Percentiles rank a stretch among this genome's conserved stretches.
These are phyloP conservation scores for Trametes punicea DNA, from an alignment of 768 basidiomycete genomes.

Conservation along the genomic window DNA sequence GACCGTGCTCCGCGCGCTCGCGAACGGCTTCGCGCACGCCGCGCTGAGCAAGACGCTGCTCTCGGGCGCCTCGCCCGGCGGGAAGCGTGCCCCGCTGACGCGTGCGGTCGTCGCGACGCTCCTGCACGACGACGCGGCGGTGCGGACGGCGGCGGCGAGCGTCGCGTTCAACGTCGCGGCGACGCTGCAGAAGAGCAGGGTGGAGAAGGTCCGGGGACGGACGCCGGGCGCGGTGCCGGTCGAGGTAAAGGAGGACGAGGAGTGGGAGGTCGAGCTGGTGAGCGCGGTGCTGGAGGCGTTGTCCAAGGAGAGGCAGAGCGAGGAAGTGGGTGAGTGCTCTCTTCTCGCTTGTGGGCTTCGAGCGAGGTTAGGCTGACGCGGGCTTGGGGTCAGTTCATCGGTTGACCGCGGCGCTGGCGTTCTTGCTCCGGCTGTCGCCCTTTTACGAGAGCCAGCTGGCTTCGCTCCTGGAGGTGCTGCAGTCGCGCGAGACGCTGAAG, in stretches of 20 bases:
- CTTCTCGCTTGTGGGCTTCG: background rate
- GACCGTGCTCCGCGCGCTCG: conserved; percentile 62
- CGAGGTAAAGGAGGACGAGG: conserved; percentile 56
- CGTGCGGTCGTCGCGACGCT: conserved; percentile 61
- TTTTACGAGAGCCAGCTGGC: conserved; percentile 50
- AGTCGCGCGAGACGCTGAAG: conserved; percentile 51
- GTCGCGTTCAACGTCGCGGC: conserved; percentile 74
- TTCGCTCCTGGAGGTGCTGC: conserved; percentile 68
- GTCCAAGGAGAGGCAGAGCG: conserved; percentile 62
- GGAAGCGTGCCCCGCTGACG: conserved; percentile 39
- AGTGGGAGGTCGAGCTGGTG: conserved; percentile 83
- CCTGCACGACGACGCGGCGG: conserved; percentile 60
- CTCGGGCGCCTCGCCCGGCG: conserved; percentile 20
- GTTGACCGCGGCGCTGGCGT: conserved; percentile 71
- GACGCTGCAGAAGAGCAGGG: conserved; percentile 58
- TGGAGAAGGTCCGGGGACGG: conserved; percentile 39
- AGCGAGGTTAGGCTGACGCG: background rate
- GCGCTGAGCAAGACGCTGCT: conserved; percentile 42
- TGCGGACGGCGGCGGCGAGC: conserved; percentile 80
- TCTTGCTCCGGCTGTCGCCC: conserved; percentile 75
- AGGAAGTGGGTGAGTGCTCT: conserved; percentile 64
- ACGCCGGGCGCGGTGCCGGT: conserved; percentile 26
- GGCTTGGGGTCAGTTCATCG: conserved; percentile 65
- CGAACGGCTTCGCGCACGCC: conserved; percentile 59
- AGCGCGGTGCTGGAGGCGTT: conserved; percentile 83